Conservation (phyloP, 2,329 filamentous ascomycete genomes). For the Claviceps sorghi region DNA sequence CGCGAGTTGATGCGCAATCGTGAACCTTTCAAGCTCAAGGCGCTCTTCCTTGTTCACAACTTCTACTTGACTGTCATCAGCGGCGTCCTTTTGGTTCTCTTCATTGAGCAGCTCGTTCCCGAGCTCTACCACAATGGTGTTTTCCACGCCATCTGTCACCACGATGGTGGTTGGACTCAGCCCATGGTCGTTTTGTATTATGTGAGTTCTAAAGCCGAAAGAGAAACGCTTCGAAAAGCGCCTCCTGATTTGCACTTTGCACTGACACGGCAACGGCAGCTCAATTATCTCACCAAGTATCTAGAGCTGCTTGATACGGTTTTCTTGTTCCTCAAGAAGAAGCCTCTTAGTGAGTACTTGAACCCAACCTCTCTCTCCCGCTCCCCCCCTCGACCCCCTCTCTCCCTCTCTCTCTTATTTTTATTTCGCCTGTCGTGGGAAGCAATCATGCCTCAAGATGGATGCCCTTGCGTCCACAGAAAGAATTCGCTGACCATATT, state of each 20-base stretch:
- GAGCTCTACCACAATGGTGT: conserved; percentile 67
- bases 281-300: conserved; percentile 98
- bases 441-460: background rate
- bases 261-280: conserved; percentile 33
- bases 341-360: conserved; percentile 54
- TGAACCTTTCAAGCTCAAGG: conserved; percentile 72
- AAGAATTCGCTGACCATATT: conserved; percentile 15
- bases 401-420: too few relatives aligned
- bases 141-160: conserved; percentile 76
- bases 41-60: conserved; percentile 91
- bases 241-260: background rate
- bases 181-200: conserved; percentile 92
- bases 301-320: conserved; percentile 89
- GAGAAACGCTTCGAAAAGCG: background rate
- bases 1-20: conserved; percentile 83
- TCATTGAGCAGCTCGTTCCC: conserved; percentile 79
- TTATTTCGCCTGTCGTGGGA: background rate
- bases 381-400: too few relatives aligned
- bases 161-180: conserved; percentile 79
- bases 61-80: conserved; percentile 83
- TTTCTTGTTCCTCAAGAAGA: conserved; percentile 98
- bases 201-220: conserved; percentile 38
- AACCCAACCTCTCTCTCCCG: too few relatives aligned
- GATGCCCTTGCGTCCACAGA: background rate
- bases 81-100: conserved; percentile 64